Conservation (phyloP, 805 yeast genomes). For the Blastobotrys attinorum region DNA sequence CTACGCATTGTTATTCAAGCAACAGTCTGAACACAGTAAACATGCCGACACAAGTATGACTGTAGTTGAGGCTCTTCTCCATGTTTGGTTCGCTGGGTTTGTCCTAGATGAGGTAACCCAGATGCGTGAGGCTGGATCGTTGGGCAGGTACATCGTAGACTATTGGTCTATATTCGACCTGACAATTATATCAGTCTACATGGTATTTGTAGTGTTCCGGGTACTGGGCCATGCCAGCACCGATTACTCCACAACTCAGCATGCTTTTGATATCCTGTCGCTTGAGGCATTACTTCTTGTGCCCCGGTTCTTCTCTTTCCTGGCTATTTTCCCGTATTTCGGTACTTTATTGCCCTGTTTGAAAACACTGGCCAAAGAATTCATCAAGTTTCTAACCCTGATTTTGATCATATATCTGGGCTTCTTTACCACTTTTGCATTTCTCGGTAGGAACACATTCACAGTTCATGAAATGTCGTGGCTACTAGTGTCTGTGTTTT, state of each 20-base stretch:
- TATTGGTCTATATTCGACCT: slow-evolving; percentile 27
- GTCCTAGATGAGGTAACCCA: slow-evolving; percentile 81
- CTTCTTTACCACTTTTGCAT: slow-evolving; percentile 27
- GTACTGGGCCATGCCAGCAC: slow-evolving; percentile 13
- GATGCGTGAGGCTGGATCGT: slow-evolving; percentile 23
- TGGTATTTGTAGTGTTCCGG: slow-evolving; percentile 17
- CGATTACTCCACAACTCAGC: slow-evolving; percentile 10
- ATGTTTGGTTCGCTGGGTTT: slow-evolving; percentile 86
- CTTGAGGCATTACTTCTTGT: slow-evolving; percentile 26
- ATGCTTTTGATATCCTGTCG: slow-evolving; percentile 26
- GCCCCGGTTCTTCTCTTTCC: slow-evolving; percentile 26
- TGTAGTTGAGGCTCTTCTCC: slow-evolving; percentile 37
- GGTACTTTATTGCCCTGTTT: slow-evolving; percentile 29
- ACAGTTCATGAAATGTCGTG: slow-evolving; percentile 25
- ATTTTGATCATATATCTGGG: slow-evolving; percentile 26
- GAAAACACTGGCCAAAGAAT: slow-evolving; percentile 25
- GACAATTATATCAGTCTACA: slow-evolving; percentile 17
- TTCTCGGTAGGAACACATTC: slow-evolving; percentile 25
- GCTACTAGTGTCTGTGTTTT: slow-evolving; percentile 27
- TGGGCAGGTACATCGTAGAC: slow-evolving; percentile 22
- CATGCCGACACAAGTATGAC: slow-evolving; percentile 6
- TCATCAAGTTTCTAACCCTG: slow-evolving; percentile 23
- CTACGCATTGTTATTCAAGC: slow-evolving; percentile 20
- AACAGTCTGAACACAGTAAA: slow-evolving; percentile 1
- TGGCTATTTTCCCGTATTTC: slow-evolving; percentile 27